Conservation (phyloP, 306 rosid species). For the Malus fusca region DNA sequence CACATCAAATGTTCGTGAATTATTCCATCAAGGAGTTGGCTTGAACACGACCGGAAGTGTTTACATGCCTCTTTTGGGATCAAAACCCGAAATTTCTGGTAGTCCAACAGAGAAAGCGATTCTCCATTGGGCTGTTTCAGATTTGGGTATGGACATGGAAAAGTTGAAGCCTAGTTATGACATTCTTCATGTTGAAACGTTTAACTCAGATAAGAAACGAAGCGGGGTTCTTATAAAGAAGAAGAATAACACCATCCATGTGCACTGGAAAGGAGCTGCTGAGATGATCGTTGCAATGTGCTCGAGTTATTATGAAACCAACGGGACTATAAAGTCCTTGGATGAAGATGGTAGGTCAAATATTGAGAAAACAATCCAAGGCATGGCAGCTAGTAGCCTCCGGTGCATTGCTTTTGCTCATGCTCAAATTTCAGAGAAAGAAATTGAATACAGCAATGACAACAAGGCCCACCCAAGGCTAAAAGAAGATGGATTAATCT, state of each 20-base stretch:
- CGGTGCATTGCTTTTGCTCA: conserved; percentile 81
- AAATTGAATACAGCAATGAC: conserved; percentile 13
- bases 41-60: conserved; percentile 68
- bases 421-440: conserved; percentile 37
- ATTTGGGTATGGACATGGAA: conserved; percentile 61
- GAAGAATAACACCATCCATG: conserved; percentile 35
- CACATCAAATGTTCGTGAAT: conserved; percentile 30
- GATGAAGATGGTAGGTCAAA: conserved; percentile 31
- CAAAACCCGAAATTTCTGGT: conserved; percentile 69
- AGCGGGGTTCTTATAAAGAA: conserved; percentile 62
- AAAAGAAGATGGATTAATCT: conserved; percentile 47
- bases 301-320: conserved; percentile 39
- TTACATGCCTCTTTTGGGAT: conserved; percentile 31
- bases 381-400: conserved; percentile 86
- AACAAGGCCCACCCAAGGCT: conserved; percentile 19
- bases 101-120: conserved; percentile 86
- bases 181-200: conserved; percentile 69
- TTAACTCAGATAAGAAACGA: conserved; percentile 77
- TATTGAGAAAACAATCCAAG: conserved; percentile 51
- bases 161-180: conserved; percentile 39
- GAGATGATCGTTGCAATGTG: conserved; percentile 80
- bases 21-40: conserved; percentile 64
- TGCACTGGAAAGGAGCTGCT: conserved; percentile 94
- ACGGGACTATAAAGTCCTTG: conserved; percentile 38
- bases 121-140: conserved; percentile 59